phyloP scores from a whole-genome alignment of 495 filamentous ascomycete genomes.

The Monascus purpureus region DNA sequence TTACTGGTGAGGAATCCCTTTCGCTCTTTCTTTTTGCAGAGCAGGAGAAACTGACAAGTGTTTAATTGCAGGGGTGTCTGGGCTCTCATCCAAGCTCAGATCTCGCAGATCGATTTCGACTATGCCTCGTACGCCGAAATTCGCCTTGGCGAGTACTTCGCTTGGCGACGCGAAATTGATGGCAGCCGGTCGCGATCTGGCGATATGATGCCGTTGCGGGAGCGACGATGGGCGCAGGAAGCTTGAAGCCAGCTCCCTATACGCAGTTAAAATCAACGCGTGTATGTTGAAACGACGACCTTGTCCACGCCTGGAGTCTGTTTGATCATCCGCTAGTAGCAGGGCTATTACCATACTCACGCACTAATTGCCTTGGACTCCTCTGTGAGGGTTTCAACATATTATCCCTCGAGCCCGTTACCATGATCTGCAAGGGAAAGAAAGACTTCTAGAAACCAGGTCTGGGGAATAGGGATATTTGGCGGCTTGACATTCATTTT shows the following conservation, averaged over 20 bases:
- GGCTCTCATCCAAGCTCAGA: conserved; percentile 90
- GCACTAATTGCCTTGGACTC: not conserved
- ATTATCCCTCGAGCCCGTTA: not conserved
- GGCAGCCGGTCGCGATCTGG: conserved; percentile 41
- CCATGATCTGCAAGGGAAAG: no score
- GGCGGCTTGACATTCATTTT: no score
- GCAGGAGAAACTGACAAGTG: conserved; percentile 2
- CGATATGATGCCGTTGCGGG: conserved; percentile 55
- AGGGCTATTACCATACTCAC: no score
- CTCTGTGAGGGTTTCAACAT: not conserved
- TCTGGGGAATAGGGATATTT: no score
- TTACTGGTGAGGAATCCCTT: conserved; percentile 38
- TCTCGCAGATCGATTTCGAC: conserved; percentile 94
- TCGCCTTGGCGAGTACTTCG: conserved; percentile 85
- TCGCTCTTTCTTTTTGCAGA: not conserved
- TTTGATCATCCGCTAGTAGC: no score
- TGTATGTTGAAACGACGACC: no score
- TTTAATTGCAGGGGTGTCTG: conserved; percentile 65
- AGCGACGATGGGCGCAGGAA: conserved; percentile 67
- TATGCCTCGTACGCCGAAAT: conserved; percentile 85
- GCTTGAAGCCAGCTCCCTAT: no score
- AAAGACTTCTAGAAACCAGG: no score
- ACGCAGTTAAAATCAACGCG: no score
- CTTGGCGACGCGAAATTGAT: conserved; percentile 68
- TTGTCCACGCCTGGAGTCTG: no score